Percentiles rank a stretch among this genome's conserved stretches.
Conservation (phyloP, 345 rosid genomes). For the Eucalyptus cladocalyx region DNA sequence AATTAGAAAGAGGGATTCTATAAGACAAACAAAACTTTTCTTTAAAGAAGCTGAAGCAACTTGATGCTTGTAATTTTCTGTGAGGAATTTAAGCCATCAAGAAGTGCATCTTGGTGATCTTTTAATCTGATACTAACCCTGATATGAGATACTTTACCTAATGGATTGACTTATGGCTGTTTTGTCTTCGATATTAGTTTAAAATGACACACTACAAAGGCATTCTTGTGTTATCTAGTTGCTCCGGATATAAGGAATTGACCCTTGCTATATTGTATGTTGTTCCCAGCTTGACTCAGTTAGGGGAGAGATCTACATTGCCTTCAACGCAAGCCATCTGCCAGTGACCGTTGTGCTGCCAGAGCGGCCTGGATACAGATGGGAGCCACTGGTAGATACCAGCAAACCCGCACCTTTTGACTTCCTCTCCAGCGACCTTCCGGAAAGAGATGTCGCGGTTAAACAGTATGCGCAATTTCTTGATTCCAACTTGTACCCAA, state of each 20-base stretch:
- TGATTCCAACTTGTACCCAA: constrained; percentile 71
- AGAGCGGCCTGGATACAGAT: constrained; percentile 64
- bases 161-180: background rate
- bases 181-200: background rate
- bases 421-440: constrained; percentile 57
- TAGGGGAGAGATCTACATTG: constrained; percentile 77
- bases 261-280: background rate
- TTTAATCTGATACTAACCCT: background rate
- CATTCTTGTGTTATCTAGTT: background rate
- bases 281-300: constrained; percentile 52
- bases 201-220: background rate
- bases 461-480: constrained; percentile 68
- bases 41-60: background rate
- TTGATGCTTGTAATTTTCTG: background rate
- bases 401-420: constrained; percentile 72
- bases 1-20: background rate
- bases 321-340: constrained; percentile 69
- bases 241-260: background rate
- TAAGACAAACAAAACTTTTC: background rate
- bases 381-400: constrained; percentile 90
- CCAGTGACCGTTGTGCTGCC: constrained; percentile 58
- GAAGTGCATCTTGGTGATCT: background rate
- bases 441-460: constrained; percentile 43
- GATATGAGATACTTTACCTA: background rate
- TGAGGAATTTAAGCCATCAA: background rate